Evolutionary conservation across 2,329 filamentous ascomycete species (phyloP).

Genomic region (Raffaelea deltoideospora): DNA sequence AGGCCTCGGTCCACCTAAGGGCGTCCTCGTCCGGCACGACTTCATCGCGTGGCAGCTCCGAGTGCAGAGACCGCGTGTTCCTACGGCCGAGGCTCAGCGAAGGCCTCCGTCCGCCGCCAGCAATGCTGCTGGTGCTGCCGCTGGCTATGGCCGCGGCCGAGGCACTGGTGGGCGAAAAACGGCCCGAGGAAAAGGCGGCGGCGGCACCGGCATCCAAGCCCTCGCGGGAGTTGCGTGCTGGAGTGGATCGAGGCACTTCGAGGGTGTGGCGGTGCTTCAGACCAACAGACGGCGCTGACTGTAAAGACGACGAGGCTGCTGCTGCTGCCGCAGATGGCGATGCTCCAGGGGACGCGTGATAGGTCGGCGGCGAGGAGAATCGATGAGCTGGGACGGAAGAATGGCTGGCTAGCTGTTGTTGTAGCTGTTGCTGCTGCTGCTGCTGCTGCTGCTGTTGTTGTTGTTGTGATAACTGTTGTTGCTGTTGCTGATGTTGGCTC

Average conservation of each 20-base stretch:
- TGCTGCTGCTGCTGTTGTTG: too few relatives aligned
- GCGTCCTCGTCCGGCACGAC: conserved; percentile 79
- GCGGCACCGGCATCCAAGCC: conserved; percentile 51
- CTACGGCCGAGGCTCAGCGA: conserved; percentile 74
- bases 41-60: conserved; percentile 72
- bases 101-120: conserved; percentile 50
- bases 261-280: conserved; percentile 76
- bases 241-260: conserved; percentile 58
- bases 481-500: too few relatives aligned
- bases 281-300: too few relatives aligned
- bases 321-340: conserved; percentile 36
- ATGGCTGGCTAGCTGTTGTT: conserved; percentile 1
- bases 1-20: conserved; percentile 79
- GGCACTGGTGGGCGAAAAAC: conserved; percentile 57
- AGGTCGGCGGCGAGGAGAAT: conserved; percentile 50
- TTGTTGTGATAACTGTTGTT: too few relatives aligned
- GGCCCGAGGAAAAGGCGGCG: conserved; percentile 50
- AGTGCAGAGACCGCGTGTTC: conserved; percentile 71
- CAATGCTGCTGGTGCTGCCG: conserved; percentile 21
- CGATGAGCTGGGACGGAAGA: conserved; percentile 28
- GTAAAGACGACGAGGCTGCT: conserved; percentile 15
- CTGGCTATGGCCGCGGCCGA: conserved; percentile 35
- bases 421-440: background rate
- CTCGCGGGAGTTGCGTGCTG: conserved; percentile 59
- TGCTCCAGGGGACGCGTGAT: conserved; percentile 23